Percentiles rank a stretch among this genome's conserved stretches.
Evolutionary conservation across 768 basidiomycete species (phyloP).

Genomic region (Boletus reticuloceps): DNA sequence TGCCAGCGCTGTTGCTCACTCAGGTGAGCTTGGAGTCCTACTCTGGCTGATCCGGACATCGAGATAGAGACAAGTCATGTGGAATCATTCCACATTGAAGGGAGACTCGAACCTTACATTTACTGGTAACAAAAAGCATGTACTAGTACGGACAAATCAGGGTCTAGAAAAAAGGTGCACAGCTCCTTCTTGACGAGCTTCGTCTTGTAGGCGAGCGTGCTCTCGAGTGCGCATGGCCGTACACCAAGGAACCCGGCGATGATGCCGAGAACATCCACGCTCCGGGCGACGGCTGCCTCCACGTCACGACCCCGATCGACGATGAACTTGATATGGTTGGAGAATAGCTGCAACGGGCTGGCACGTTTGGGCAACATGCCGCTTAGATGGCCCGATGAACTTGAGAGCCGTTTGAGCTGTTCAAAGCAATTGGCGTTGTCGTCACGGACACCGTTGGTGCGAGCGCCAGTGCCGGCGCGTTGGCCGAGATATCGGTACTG

Average conservation of each 20-base stretch:
- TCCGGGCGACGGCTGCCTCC: conserved; percentile 91
- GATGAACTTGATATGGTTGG: conserved; percentile 90
- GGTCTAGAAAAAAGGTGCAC: conserved; percentile 94
- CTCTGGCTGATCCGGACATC: too few relatives aligned
- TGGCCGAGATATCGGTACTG: too few relatives aligned
- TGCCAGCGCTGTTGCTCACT: too few relatives aligned
- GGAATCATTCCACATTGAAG: too few relatives aligned
- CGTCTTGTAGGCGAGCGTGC: conserved; percentile 84
- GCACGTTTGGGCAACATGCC: conserved; percentile 93
- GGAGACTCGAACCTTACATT: too few relatives aligned
- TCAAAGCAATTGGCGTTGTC: conserved; percentile 89
- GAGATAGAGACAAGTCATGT: too few relatives aligned
- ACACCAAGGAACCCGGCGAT: conserved; percentile 96
- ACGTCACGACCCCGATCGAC: conserved; percentile 81
- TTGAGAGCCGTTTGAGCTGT: conserved; percentile 94
- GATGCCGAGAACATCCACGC: conserved; percentile 74
- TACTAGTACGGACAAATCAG: conserved; percentile 42
- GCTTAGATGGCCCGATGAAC: conserved; percentile 88
- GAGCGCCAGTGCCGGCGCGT: too few relatives aligned
- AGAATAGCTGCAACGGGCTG: conserved; percentile 94
- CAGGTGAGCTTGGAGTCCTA: too few relatives aligned
- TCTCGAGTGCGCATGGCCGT: conserved; percentile 66
- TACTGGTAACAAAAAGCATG: too few relatives aligned
- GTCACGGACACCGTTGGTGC: conserved; percentile 49
- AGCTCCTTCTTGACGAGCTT: conserved; percentile 93